Base-by-base conservation (phyloP, 2,329 filamentous ascomycete species). In the Penicillium sp. region DNA sequence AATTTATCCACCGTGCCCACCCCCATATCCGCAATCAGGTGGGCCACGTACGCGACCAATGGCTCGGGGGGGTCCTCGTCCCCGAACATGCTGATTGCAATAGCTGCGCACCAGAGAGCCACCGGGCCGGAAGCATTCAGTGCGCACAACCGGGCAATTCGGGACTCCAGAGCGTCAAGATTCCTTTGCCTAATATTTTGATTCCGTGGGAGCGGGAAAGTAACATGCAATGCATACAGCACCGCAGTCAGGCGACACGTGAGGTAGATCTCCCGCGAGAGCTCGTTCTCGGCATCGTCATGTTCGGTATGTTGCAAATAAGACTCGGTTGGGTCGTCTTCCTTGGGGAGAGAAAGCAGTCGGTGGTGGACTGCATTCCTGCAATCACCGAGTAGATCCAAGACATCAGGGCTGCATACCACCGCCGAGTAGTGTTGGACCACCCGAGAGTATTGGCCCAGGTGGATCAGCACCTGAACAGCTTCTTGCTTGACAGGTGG, bases 281-380 rank as follows among this genome's bases (percentile, higher is more conserved):
- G 30, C 19, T 60, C 50, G n/a, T 31, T 38, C 31, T 54, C 50
- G 5, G 50, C 19, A 15, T 35, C 38, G 3, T 23, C 38, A 41
- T 54, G 35, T 38, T 38, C 57, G 2, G 19, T 45, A 19, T 29
- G 48, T 30, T 54, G 17, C 5, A 60, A 17, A n/a, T 54, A 49
- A 13, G n/a, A 8, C 8, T 60, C 57, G 5, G 41, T 8, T 0
- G 29, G 44, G 50, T 54, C 50, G 6, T 41, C 19, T 19, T 60
- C 57, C 17, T 60, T 13, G 5, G 57, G 57, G 13, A 60, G 19
- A 8, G 57, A 60, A 8, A 60, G 38, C 6, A 60, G 44, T 2
- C 41, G 50, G 45, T 60, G 57, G 57, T 60, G 57, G 11, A 60
- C 51, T 13, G 41, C 41, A 23, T 60, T 60, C 7, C 57, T 44